These are phyloP conservation scores for Brettanomyces bruxellensis DNA, from an alignment of 805 yeast species.

Conservation along the genomic window DNA sequence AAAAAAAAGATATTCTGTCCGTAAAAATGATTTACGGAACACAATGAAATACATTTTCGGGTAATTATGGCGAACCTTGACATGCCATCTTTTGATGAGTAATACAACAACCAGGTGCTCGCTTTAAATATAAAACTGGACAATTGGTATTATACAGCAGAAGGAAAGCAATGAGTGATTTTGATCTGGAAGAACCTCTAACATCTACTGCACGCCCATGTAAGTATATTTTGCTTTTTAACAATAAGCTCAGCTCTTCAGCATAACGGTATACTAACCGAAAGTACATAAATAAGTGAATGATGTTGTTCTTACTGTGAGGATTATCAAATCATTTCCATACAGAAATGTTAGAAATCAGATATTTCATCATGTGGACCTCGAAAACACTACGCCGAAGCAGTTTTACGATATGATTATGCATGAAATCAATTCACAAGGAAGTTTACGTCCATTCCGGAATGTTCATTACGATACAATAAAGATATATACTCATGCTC, in stretches of 20 bases:
- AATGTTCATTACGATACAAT: constrained; percentile 64
- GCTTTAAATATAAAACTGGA: too few relatives aligned
- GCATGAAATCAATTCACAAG: constrained; percentile 38
- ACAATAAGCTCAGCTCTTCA: too few relatives aligned
- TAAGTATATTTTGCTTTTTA: constrained; percentile 17
- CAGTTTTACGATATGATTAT: constrained; percentile 48
- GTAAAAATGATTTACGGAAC: too few relatives aligned
- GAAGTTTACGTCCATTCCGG: constrained; percentile 75
- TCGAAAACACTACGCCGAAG: constrained; percentile 57
- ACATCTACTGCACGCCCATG: constrained; percentile 70
- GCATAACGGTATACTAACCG: not conserved
- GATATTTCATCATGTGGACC: constrained; percentile 60
- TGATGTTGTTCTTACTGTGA: constrained; percentile 70
- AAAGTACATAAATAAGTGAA: constrained; percentile 25
- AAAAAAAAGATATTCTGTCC: too few relatives aligned
- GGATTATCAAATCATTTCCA: constrained; percentile 87
- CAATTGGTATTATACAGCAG: too few relatives aligned
- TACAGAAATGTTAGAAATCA: constrained; percentile 79
- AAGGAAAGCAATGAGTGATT: constrained; percentile 14
- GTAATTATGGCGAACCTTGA: too few relatives aligned
- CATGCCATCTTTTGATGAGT: too few relatives aligned
- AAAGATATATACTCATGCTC: constrained; percentile 90
- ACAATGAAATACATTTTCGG: too few relatives aligned
- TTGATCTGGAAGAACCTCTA: constrained; percentile 57
- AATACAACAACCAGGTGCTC: too few relatives aligned